Base-by-base conservation (phyloP, 768 basidiomycete species). In the Lepiota subincarnata region DNA sequence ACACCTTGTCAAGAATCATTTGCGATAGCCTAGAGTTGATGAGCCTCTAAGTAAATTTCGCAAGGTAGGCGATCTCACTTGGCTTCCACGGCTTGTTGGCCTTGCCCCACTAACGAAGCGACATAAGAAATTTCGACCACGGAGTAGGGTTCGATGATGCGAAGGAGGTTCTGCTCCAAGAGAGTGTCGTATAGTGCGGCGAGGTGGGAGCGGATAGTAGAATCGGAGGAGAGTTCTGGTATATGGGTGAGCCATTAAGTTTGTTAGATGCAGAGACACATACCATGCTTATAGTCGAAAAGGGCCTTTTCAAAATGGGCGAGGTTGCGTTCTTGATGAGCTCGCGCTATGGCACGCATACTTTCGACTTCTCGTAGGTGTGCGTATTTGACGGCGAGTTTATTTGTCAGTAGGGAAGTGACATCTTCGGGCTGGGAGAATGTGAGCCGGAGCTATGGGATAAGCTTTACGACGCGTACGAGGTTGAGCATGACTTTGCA, bases 401-500 rank as follows among this genome's bases (percentile, higher is more conserved):
- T 98, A 65, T 92, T 83, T 3, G 86, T 81, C 7, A 96, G 71
- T 4, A 99, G 82, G 0, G 90, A 80, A 1, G 86, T 87, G 2
- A 98, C 92, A 63, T 99, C 97, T 66, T 98, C 96, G 0, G 95
- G 87, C 94, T 98, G 50, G 31, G 8, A 31, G 3, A 2, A 31
- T 11, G 10, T 2, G 47, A 2, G 37, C 22, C 3, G 2, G 13
- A 4, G 48, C 2, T n/a, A 22, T 10, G 40, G 22, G 12, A 37
- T 34, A 24, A 53, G 28, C 5, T 28, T 24, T 57, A 24, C 41
- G 22, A 48, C 28, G 76, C 86, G 58, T 55, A 96, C 95, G 65
- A 96, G 68, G 64, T 93, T 93, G 58, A 98, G 76, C 96, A 99
- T 99, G 66, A 99, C 87, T 68, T 99, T 98, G 70, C 97, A 99